Evolutionary conservation across 2,329 filamentous ascomycete genomes (phyloP).

Genomic region (Pyrenophora graminea): DNA sequence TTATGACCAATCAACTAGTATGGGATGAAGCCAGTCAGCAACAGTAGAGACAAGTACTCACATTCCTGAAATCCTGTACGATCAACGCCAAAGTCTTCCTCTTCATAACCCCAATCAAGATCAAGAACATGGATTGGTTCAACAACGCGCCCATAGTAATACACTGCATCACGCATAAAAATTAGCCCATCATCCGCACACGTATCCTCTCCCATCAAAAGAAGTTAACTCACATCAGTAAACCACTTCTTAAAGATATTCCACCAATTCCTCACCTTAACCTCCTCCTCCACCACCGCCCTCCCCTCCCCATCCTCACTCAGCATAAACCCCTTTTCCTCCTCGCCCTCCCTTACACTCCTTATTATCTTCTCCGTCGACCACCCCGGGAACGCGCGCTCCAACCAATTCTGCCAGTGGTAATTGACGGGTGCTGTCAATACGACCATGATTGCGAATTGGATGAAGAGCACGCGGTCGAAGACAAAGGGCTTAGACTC

Average conservation of each 20-base stretch:
- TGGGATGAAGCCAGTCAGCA: too few species aligned
- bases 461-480: slow-evolving; percentile 44
- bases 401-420: slow-evolving; percentile 81
- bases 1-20: too few species aligned
- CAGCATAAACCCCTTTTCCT: slow-evolving; percentile 36
- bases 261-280: slow-evolving; percentile 45
- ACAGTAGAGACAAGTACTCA: slow-evolving; percentile 31
- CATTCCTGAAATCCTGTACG: slow-evolving; percentile 39
- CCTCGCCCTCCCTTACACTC: slow-evolving; percentile 23
- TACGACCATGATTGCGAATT: slow-evolving; percentile 63
- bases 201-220: background rate
- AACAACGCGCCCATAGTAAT: slow-evolving; percentile 64
- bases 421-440: slow-evolving; percentile 81
- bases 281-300: slow-evolving; percentile 32
- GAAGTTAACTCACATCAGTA: slow-evolving; percentile 55
- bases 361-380: slow-evolving; percentile 29
- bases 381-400: slow-evolving; percentile 70
- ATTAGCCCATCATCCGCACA: background rate
- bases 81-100: slow-evolving; percentile 41
- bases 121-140: slow-evolving; percentile 69
- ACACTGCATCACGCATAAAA: slow-evolving; percentile 48
- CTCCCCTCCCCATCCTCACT: slow-evolving; percentile 32
- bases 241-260: slow-evolving; percentile 70
- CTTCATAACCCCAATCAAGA: slow-evolving; percentile 60
- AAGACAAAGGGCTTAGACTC: slow-evolving; percentile 44